Evolutionary conservation across 352 stramenopile species (phyloP).

Genomic region (Pythium aquatile): DNA sequence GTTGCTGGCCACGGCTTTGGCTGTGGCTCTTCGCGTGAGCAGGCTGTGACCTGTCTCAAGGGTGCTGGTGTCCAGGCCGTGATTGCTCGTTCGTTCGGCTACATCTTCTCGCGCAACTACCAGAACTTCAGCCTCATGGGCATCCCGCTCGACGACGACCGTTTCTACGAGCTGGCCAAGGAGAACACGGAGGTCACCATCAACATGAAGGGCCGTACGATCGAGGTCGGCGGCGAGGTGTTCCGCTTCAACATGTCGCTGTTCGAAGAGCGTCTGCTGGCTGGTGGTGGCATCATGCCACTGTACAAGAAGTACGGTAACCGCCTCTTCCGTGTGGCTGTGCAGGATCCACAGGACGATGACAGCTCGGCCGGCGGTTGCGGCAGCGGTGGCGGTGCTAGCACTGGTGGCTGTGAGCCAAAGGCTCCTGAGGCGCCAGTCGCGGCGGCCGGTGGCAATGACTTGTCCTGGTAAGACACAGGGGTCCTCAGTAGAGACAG

Average conservation of each 20-base stretch:
- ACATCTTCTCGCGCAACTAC: constrained; percentile 89
- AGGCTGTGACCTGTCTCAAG: constrained; percentile 83
- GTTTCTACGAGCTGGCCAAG: constrained; percentile 79
- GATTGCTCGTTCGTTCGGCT: constrained; percentile 83
- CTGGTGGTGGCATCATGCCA: constrained; percentile 81
- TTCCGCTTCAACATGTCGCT: constrained; percentile 89
- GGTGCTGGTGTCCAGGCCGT: constrained; percentile 75
- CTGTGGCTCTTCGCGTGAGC: constrained; percentile 81
- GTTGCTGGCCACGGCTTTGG: constrained; percentile 81
- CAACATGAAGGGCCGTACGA: constrained; percentile 81
- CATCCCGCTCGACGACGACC: constrained; percentile 76
- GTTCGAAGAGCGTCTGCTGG: constrained; percentile 81
- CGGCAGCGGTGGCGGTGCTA: constrained; percentile 31
- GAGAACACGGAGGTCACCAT: constrained; percentile 75
- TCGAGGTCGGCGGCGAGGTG: constrained; percentile 67
- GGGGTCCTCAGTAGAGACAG: not conserved
- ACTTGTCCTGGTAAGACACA: constrained; percentile 58
- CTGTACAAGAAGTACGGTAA: constrained; percentile 88
- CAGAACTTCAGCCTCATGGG: constrained; percentile 85
- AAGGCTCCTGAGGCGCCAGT: constrained; percentile 40
- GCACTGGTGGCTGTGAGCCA: constrained; percentile 23
- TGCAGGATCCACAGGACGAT: constrained; percentile 51
- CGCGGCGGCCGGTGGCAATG: constrained; percentile 38
- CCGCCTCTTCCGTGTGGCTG: constrained; percentile 80
- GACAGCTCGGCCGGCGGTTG: constrained; percentile 29